Evolutionary conservation across 2,329 filamentous ascomycete species (phyloP).

Genomic region (Penicillium sp.): DNA sequence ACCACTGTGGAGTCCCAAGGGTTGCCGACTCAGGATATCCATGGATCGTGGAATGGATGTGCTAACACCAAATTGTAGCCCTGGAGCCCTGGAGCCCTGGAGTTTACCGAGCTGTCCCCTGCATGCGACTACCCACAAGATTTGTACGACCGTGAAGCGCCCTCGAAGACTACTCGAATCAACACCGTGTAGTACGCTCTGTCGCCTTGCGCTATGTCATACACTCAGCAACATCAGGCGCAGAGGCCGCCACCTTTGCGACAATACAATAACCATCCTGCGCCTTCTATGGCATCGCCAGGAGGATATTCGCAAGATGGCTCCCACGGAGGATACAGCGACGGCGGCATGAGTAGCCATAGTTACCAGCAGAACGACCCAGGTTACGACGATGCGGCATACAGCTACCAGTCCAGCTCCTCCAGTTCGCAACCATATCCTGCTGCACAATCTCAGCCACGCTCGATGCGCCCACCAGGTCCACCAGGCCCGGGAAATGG

Average conservation of each 20-base stretch:
- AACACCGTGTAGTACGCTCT: background rate
- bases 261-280: conserved; percentile 24
- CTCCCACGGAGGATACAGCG: conserved; percentile 26
- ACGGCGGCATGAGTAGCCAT: conserved; percentile 25
- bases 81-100: background rate
- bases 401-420: conserved; percentile 26
- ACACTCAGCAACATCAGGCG: conserved; percentile 28
- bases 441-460: conserved; percentile 26
- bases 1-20: background rate
- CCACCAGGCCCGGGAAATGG: conserved; percentile 27
- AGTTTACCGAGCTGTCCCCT: background rate
- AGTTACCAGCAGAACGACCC: conserved; percentile 21
- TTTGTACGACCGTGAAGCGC: background rate
- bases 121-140: background rate
- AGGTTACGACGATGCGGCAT: conserved; percentile 27
- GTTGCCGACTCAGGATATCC: background rate
- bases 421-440: conserved; percentile 25
- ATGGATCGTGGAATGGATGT: background rate
- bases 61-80: background rate
- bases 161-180: background rate
- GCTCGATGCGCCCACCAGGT: conserved; percentile 31
- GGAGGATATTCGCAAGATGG: conserved; percentile 27
- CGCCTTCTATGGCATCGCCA: conserved; percentile 18
- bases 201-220: conserved; percentile 33
- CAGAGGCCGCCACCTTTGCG: conserved; percentile 34